Conservation (phyloP, 31 red algal species). For the Pterothamnion heteromorphum region DNA sequence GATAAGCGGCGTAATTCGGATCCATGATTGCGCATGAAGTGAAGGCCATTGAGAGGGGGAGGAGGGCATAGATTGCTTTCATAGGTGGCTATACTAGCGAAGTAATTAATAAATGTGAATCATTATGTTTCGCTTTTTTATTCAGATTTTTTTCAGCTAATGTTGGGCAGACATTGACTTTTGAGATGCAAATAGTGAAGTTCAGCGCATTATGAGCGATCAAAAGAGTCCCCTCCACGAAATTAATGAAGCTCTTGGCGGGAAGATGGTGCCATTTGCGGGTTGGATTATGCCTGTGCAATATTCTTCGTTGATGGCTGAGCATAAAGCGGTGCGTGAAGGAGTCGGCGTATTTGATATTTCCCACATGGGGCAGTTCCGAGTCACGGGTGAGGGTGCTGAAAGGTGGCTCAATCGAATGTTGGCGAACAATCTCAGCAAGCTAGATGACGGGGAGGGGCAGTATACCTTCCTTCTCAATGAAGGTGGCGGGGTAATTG, state of each 20-base stretch:
- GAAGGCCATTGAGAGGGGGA: too few relatives aligned
- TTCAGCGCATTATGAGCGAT: too few relatives aligned
- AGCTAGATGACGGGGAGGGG: conserved; percentile 27
- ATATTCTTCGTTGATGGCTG: conserved; percentile 84
- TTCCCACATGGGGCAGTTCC: conserved; percentile 95
- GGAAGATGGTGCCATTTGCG: conserved; percentile 94
- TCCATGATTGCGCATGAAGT: too few relatives aligned
- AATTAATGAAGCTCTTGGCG: conserved; percentile 63
- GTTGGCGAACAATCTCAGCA: conserved; percentile 74
- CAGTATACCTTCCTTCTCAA: conserved; percentile 76
- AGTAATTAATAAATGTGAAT: too few relatives aligned
- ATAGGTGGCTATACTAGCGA: too few relatives aligned
- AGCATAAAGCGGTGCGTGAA: conserved; percentile 79
- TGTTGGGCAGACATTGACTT: too few relatives aligned
- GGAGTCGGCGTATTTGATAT: conserved; percentile 92
- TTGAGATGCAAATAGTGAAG: too few relatives aligned
- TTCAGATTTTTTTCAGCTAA: too few relatives aligned
- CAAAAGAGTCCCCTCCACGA: neutral
- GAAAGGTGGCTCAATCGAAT: conserved; percentile 68
- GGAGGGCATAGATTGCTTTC: too few relatives aligned
- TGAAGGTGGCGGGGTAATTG: conserved; percentile 84
- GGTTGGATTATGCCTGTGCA: conserved; percentile 93
- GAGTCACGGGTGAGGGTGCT: conserved; percentile 68
- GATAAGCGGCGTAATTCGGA: too few relatives aligned
- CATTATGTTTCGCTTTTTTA: too few relatives aligned